Evolutionary conservation across 352 stramenopile genomes (phyloP), one percentile per base, ranked within the genome.

Genomic region (Pythium angustatum): DNA sequence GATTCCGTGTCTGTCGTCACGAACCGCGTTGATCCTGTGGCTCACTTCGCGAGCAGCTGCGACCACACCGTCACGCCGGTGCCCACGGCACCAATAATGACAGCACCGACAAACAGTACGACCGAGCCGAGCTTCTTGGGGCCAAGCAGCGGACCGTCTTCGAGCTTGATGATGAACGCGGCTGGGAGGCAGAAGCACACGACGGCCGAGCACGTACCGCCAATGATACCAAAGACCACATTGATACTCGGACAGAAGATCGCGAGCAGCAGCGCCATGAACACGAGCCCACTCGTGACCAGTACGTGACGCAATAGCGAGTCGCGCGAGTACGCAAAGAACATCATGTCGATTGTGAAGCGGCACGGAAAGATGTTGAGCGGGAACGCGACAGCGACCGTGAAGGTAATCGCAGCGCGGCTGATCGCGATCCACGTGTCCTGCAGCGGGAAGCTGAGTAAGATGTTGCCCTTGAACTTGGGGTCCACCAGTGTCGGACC

Each of bases 261-360:
- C 15, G 83, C 85, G 28, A 94, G 69, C 31, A 91, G 57, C 47
- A 94, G 75, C 44, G 85, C 84, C 28, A 86, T 26, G 7, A 90
- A 53, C 31, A 94, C 85, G 7, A 94, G 72, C 6, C 68, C 64
- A 26, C 58, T 83, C 8, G 83, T 92, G 12, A 94, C 83, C 2
- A 71, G 66, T 11, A 91, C 75, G 69, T 92, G 85, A 44, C 85
- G 83, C n/a, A 64, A 43, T 33, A 63, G 59, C 58, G 85, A 94
- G 51, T 92, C 85, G 53, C 86, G 77, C 22, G 85, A 79, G 61
- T 85, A 73, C 2, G 85, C 82, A 48, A 94, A 94, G 64, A 91
- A 94, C 85, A 94, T 93, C 83, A 94, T 93, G 65, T 94, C 83
- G 62, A 94, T 84, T 6, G 80, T 93, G 60, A 94, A 94, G 22